Percentiles rank a stretch among this genome's conserved stretches.
phyloP scores from a whole-genome alignment of 805 yeast genomes.

The Saccharomyces kudriavzevii region DNA sequence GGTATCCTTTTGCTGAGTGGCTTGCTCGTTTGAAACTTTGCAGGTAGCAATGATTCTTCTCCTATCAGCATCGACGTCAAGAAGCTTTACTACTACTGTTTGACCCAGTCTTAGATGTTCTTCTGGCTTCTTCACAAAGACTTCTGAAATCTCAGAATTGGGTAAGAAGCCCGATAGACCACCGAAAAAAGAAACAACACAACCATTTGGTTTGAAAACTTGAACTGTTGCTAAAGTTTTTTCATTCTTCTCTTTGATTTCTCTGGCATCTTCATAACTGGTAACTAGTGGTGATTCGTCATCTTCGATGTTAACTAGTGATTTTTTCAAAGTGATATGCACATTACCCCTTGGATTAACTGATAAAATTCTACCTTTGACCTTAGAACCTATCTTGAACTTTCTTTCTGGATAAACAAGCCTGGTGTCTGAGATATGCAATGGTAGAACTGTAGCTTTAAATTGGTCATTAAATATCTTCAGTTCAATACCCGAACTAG shows the following conservation, averaged over 20 bases:
- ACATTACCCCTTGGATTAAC: constrained; percentile 43
- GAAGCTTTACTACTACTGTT: constrained; percentile 63
- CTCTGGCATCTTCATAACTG: constrained; percentile 45
- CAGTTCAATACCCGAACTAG: constrained; percentile 58
- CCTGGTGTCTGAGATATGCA: constrained; percentile 77
- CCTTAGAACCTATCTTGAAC: constrained; percentile 75
- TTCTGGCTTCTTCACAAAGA: constrained; percentile 67
- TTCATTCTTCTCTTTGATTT: constrained; percentile 30
- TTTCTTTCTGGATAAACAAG: constrained; percentile 86
- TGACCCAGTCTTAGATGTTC: constrained; percentile 80
- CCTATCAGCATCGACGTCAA: constrained; percentile 45
- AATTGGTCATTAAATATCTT: constrained; percentile 55
- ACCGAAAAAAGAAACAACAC: constrained; percentile 77
- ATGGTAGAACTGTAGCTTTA: constrained; percentile 63
- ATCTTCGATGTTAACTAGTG: constrained; percentile 52
- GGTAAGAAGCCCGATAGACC: constrained; percentile 74
- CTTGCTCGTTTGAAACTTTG: constrained; percentile 50
- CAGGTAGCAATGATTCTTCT: constrained; percentile 64
- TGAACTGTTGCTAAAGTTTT: constrained; percentile 69
- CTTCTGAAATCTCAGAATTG: constrained; percentile 79
- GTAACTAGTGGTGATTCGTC: constrained; percentile 28
- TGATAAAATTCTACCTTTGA: constrained; percentile 62
- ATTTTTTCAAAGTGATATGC: constrained; percentile 69
- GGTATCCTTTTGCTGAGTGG: constrained; percentile 38
- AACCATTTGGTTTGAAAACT: constrained; percentile 67